phyloP scores from a whole-genome alignment of 805 yeast genomes.

The Millerago galiae region DNA sequence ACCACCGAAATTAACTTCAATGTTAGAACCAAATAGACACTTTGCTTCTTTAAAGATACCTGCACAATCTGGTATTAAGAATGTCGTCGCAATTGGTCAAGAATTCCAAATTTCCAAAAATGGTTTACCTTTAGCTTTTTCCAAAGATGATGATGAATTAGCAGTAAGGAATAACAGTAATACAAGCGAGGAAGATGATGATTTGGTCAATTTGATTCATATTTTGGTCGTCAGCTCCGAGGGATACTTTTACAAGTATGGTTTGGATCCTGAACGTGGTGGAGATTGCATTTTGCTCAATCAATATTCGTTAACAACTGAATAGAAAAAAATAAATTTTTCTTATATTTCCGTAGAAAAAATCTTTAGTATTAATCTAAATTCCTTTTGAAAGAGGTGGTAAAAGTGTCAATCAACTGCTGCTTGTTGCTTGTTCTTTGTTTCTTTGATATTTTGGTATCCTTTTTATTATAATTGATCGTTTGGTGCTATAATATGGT shows the following conservation, averaged over 20 bases:
- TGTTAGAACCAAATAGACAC: slow-evolving; percentile 84
- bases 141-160: slow-evolving; percentile 6
- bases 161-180: background rate
- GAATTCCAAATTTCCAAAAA: slow-evolving; percentile 19
- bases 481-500: slow-evolving; percentile 4
- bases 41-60: slow-evolving; percentile 84
- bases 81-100: slow-evolving; percentile 43
- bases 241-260: slow-evolving; percentile 77
- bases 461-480: too few species aligned
- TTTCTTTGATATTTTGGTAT: too few species aligned
- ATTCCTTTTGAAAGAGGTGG: background rate
- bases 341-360: background rate
- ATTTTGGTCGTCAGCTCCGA: slow-evolving; percentile 73
- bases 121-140: slow-evolving; percentile 20
- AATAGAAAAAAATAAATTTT: slow-evolving; percentile 9
- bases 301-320: slow-evolving; percentile 48
- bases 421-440: too few species aligned
- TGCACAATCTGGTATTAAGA: slow-evolving; percentile 36
- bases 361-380: too few species aligned
- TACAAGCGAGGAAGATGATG: background rate
- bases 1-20: slow-evolving; percentile 73
- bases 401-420: background rate
- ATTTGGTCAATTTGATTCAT: slow-evolving; percentile 28
- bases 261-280: slow-evolving; percentile 79
- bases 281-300: slow-evolving; percentile 83